These are phyloP conservation scores for Colletotrichum lini DNA, from an alignment of 2,329 filamentous ascomycete genomes.

Conservation along the genomic window DNA sequence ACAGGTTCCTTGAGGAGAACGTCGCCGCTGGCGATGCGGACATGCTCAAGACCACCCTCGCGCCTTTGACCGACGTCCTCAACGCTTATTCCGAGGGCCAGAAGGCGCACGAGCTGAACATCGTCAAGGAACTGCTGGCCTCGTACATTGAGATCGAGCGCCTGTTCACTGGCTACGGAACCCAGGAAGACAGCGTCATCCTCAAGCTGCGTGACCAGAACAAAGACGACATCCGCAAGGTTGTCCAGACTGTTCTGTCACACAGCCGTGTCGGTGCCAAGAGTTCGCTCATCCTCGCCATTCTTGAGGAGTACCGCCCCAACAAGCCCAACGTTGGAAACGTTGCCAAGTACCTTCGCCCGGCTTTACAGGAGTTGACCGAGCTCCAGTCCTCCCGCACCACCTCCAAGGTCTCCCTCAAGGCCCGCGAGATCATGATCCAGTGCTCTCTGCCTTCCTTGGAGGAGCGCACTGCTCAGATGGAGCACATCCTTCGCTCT, in stretches of 20 bases:
- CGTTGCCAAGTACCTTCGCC: slow-evolving; percentile 88
- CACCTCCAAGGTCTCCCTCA: slow-evolving; percentile 95
- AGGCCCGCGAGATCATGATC: slow-evolving; percentile 97
- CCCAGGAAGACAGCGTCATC: slow-evolving; percentile 93
- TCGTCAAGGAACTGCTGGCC: slow-evolving; percentile 85
- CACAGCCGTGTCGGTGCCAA: slow-evolving; percentile 94
- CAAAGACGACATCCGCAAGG: slow-evolving; percentile 89
- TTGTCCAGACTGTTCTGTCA: slow-evolving; percentile 91
- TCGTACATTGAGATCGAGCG: slow-evolving; percentile 88
- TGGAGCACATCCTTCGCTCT: slow-evolving; percentile 98
- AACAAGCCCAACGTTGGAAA: slow-evolving; percentile 94
- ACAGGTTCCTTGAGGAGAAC: slow-evolving; percentile 91
- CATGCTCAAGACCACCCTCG: slow-evolving; percentile 79
- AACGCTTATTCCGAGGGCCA: slow-evolving; percentile 87
- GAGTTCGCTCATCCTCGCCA: slow-evolving; percentile 92
- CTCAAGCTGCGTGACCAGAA: slow-evolving; percentile 95
- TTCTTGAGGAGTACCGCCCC: slow-evolving; percentile 93
- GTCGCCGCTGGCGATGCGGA: slow-evolving; percentile 80
- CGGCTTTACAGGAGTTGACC: slow-evolving; percentile 85
- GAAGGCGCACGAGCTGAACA: slow-evolving; percentile 89
- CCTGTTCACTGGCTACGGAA: slow-evolving; percentile 87
- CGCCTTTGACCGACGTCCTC: slow-evolving; percentile 84
- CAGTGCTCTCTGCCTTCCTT: slow-evolving; percentile 96
- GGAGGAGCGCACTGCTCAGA: slow-evolving; percentile 94
- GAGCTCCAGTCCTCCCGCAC: slow-evolving; percentile 86